Conservation (phyloP, 306 rosid species). For the Adenanthera pavonina region DNA sequence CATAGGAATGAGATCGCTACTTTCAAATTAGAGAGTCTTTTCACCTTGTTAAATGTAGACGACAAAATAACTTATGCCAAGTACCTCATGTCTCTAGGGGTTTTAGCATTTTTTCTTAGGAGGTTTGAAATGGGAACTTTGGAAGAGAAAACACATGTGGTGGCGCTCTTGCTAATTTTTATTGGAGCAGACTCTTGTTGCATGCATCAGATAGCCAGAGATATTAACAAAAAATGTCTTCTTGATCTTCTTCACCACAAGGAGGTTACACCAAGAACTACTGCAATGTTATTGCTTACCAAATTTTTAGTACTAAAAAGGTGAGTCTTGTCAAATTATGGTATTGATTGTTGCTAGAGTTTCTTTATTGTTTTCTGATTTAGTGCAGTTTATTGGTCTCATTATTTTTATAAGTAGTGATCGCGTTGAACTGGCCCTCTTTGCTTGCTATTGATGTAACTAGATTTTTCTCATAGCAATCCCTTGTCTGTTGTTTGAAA, state of each 20-base stretch:
- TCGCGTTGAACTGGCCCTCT: neutral
- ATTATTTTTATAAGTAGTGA: neutral
- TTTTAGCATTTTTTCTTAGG: slow-evolving; percentile 60
- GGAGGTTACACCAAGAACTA: slow-evolving; percentile 53
- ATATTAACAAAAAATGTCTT: slow-evolving; percentile 59
- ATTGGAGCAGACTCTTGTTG: slow-evolving; percentile 62
- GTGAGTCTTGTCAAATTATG: slow-evolving; percentile 40
- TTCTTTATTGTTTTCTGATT: neutral
- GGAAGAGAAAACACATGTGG: slow-evolving; percentile 65
- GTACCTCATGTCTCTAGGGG: slow-evolving; percentile 58
- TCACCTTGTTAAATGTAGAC: slow-evolving; percentile 53
- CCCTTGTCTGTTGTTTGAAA: neutral
- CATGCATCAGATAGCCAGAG: slow-evolving; percentile 57
- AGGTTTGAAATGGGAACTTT: slow-evolving; percentile 62
- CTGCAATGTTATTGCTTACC: slow-evolving; percentile 58
- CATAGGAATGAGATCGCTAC: slow-evolving; percentile 47
- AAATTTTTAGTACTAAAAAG: slow-evolving; percentile 66
- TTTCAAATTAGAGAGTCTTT: slow-evolving; percentile 58
- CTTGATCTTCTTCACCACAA: slow-evolving; percentile 67
- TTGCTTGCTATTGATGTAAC: neutral
- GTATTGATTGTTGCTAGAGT: neutral
- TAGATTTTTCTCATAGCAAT: too few relatives aligned
- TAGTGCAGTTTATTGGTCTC: neutral
- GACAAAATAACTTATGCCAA: slow-evolving; percentile 60
- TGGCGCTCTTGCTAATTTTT: slow-evolving; percentile 53